These are phyloP conservation scores for Aspergillus niger DNA, from an alignment of 2,329 filamentous ascomycete genomes.

Conservation along the genomic window DNA sequence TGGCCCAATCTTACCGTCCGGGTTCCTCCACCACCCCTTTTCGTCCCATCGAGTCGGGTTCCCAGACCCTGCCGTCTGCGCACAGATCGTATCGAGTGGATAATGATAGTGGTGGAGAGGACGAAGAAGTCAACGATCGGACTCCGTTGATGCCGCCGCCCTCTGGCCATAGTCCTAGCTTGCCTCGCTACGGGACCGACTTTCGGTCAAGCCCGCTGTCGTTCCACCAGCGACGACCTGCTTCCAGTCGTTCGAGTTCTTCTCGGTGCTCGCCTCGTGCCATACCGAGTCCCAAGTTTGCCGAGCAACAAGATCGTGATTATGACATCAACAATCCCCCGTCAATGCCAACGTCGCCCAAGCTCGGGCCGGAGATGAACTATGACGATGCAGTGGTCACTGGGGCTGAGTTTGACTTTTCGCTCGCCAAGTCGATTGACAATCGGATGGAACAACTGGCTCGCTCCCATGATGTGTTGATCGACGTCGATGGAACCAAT, in stretches of 20 bases:
- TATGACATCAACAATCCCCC: conserved; percentile 69
- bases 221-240: conserved; percentile 25
- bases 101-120: conserved; percentile 36
- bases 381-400: conserved; percentile 58
- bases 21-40: conserved; percentile 33
- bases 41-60: conserved; percentile 48
- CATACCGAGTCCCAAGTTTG: conserved; percentile 26
- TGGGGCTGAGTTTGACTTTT: conserved; percentile 46
- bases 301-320: conserved; percentile 36
- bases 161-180: conserved; percentile 36
- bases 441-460: conserved; percentile 34
- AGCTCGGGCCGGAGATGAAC: conserved; percentile 53
- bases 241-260: conserved; percentile 31
- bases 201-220: conserved; percentile 28
- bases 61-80: conserved; percentile 39
- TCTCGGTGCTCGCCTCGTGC: conserved; percentile 33
- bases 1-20: conserved; percentile 43
- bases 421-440: conserved; percentile 38
- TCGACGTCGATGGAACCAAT: conserved; percentile 45
- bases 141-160: conserved; percentile 55
- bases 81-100: conserved; percentile 25
- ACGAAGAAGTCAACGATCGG: conserved; percentile 50
- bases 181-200: conserved; percentile 39
- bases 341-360: conserved; percentile 62
- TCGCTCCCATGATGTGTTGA: conserved; percentile 43